Conservation (phyloP, 2,329 filamentous ascomycete species). For the Colletotrichum tanaceti region DNA sequence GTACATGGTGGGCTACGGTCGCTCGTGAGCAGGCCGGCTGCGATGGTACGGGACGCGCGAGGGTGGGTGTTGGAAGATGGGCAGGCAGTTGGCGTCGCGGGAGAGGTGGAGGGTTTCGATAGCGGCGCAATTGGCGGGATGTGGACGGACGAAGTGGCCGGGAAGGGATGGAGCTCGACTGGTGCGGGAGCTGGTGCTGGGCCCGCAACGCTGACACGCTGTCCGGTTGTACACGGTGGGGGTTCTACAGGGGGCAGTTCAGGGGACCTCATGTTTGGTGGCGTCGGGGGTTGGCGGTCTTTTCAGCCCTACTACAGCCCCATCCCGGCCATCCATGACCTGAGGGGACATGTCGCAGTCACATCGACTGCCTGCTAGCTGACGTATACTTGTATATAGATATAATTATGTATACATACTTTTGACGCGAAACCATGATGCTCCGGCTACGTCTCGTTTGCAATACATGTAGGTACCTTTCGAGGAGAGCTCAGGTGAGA, state of each 20-base stretch:
- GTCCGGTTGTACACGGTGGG: slow-evolving; percentile 26
- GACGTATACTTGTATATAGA: neutral
- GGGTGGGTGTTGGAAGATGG: neutral
- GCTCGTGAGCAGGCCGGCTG: slow-evolving; percentile 18
- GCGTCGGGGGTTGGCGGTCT: neutral
- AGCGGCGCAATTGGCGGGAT: slow-evolving; percentile 31
- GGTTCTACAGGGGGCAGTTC: slow-evolving; percentile 27
- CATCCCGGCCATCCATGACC: neutral
- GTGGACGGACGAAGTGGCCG: slow-evolving; percentile 29
- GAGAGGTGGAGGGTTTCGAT: slow-evolving; percentile 22
- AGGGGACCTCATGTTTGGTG: slow-evolving; percentile 20
- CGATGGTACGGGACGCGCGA: neutral
- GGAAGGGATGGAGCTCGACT: slow-evolving; percentile 15
- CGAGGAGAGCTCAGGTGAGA: too few species aligned
- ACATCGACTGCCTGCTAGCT: neutral
- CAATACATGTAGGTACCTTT: neutral
- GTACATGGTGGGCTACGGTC: slow-evolving; percentile 73
- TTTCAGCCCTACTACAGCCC: slow-evolving; percentile 37
- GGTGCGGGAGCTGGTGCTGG: slow-evolving; percentile 18
- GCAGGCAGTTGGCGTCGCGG: slow-evolving; percentile 10
- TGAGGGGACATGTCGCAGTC: neutral
- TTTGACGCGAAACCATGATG: too few species aligned
- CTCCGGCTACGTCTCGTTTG: too few species aligned
- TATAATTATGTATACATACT: neutral
- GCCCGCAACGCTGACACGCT: slow-evolving; percentile 30